A percentile compares a stretch with the other conserved stretches of the same genome.
Conservation (phyloP, 2,329 filamentous ascomycete genomes). For the Aspergillus sp. region DNA sequence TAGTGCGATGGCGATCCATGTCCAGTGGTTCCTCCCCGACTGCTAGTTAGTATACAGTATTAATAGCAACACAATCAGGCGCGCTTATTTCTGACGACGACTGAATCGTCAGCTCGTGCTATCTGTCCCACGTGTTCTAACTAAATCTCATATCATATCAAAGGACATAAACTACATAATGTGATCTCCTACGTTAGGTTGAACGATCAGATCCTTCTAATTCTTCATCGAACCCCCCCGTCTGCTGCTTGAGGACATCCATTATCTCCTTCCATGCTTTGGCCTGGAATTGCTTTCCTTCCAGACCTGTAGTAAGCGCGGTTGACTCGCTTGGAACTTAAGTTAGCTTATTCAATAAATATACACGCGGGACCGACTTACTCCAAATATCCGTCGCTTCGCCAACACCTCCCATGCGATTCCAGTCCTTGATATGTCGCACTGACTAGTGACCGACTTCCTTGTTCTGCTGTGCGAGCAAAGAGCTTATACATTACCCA, state of each 20-base stretch:
- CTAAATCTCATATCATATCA: not conserved
- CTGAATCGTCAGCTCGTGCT: not conserved
- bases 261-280: slow-evolving; percentile 45
- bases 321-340: slow-evolving; percentile 29
- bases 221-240: slow-evolving; percentile 20
- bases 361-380: slow-evolving; percentile 20
- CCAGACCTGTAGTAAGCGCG: slow-evolving; percentile 31
- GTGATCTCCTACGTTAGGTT: not conserved
- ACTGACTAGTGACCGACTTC: slow-evolving; percentile 45
- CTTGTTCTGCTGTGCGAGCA: slow-evolving; percentile 45
- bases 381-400: slow-evolving; percentile 40
- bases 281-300: slow-evolving; percentile 37
- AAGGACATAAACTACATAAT: not conserved
- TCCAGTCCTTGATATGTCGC: slow-evolving; percentile 44
- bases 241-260: slow-evolving; percentile 30
- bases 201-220: slow-evolving; percentile 2
- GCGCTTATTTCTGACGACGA: not conserved
- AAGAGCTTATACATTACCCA: slow-evolving; percentile 40
- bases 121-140: not conserved
- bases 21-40: not conserved
- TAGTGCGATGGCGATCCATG: slow-evolving; percentile 1
- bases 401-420: slow-evolving; percentile 47
- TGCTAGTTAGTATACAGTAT: not conserved
- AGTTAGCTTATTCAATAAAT: slow-evolving; percentile 14
- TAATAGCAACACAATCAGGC: not conserved